Percentiles rank a stretch among this genome's conserved stretches.
Evolutionary conservation across 1,139 yeast genomes (phyloP).

Genomic region (Saccharomyces hybrid): DNA sequence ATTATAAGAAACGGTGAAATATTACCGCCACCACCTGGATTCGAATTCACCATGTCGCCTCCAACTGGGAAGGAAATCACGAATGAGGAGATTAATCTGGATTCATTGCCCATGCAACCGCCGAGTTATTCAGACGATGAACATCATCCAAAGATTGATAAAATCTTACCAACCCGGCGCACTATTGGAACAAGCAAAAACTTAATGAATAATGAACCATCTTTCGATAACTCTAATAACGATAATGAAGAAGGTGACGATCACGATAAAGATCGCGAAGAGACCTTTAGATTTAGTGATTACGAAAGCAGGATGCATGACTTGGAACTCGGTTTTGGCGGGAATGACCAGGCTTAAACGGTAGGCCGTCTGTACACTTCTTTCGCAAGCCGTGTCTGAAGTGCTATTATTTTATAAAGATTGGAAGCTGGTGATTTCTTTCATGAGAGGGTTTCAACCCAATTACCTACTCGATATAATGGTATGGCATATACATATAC

Average conservation of each 20-base stretch:
- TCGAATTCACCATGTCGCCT: conserved; percentile 30
- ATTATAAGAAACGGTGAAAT: conserved; percentile 22
- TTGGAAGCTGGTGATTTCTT: too few species aligned
- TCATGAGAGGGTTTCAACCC: too few species aligned
- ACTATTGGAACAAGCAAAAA: conserved; percentile 3
- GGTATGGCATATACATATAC: too few species aligned
- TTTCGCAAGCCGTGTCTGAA: too few species aligned
- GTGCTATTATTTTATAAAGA: too few species aligned
- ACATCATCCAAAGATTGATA: not conserved
- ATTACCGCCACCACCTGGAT: conserved; percentile 33
- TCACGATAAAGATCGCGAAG: conserved; percentile 5
- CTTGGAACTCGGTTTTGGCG: not conserved
- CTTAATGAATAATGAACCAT: conserved; percentile 5
- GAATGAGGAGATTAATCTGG: conserved; percentile 30
- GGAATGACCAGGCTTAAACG: not conserved
- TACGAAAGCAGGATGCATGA: not conserved
- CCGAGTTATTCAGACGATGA: conserved; percentile 33
- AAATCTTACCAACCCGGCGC: not conserved
- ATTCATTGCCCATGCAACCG: conserved; percentile 33
- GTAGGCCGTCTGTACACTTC: too few species aligned
- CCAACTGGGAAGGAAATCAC: conserved; percentile 7
- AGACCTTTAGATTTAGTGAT: not conserved
- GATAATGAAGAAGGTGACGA: conserved; percentile 16
- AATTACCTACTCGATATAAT: too few species aligned
- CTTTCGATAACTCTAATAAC: conserved; percentile 7